Evolutionary conservation across 228 moss, liverwort and hornwort species (phyloP), one percentile per base, ranked within the genome.

Genomic region (Sphagnum fallax): DNA sequence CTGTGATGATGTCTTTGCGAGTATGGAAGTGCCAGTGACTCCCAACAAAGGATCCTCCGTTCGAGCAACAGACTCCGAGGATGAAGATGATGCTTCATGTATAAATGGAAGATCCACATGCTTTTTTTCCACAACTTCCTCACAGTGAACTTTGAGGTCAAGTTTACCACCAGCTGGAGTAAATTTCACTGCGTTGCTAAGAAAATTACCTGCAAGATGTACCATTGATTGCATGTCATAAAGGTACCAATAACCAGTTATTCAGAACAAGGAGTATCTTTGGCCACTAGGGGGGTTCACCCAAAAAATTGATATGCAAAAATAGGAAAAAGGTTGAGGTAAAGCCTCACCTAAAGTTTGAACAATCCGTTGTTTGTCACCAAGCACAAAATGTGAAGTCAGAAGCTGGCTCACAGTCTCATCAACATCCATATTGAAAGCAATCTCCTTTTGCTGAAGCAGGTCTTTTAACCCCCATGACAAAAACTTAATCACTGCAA

Each of bases 101-200:
- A n/a, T 4, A 0, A 65, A 52, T 13, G 75, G 77, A 0, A 51
- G 9, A 32, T 75, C 80, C 32, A 32, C 32, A 32, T 2, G 2
- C n/a, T 75, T 75, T 6, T 63, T 74, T 48, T 88, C 86, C 32
- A 77, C 65, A 48, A 91, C 80, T 58, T 89, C 84, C 73, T 89
- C 83, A 32, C 91, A 91, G 6, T 75, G 75, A 6, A 91, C 15
- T 9, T 84, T 82, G 52, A 91, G 73, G 51, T 91, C 89, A 64
- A 91, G 51, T 10, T 78, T 86, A 5, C 91, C 91, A 64, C 91
- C 89, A 18, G 89, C 55, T 7, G 86, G 84, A 16, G 88, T 91
- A 8, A 91, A 91, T 71, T 91, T 91, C 2, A 91, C 82, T 8
- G 91, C 91, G 61, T 91, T 91, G 49, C 91, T 91, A n/a, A 91